These are phyloP conservation scores for Pseudocercospora crystallina DNA, from an alignment of 2,329 filamentous ascomycete species.

Conservation along the genomic window DNA sequence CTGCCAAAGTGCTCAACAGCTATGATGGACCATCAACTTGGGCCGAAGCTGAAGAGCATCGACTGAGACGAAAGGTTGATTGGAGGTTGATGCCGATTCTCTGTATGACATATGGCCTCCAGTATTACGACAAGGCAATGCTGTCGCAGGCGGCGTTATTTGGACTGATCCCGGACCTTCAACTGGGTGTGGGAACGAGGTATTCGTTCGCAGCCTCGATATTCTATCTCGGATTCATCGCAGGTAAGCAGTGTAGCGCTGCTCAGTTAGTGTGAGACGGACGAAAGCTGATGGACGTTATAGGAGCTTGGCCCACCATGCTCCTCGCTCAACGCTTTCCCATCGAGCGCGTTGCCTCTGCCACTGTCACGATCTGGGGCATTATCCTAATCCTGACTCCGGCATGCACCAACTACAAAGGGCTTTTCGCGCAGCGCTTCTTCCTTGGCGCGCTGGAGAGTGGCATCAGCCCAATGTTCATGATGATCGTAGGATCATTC, in stretches of 20 bases:
- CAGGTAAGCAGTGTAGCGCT: slow-evolving; percentile 31
- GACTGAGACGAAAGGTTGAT: slow-evolving; percentile 45
- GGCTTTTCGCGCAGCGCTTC: slow-evolving; percentile 52
- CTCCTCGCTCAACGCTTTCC: slow-evolving; percentile 48
- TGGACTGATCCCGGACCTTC: slow-evolving; percentile 43
- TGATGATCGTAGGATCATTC: slow-evolving; percentile 19
- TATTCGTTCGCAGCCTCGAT: slow-evolving; percentile 49
- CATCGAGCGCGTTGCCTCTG: slow-evolving; percentile 47
- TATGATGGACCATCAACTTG: slow-evolving; percentile 33
- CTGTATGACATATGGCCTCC: slow-evolving; percentile 48
- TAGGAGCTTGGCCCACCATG: slow-evolving; percentile 44
- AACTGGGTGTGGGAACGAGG: slow-evolving; percentile 41
- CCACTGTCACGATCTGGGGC: slow-evolving; percentile 40
- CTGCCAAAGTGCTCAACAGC: slow-evolving; percentile 13
- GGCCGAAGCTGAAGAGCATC: slow-evolving; percentile 46
- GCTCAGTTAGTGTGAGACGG: background rate
- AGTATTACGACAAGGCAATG: slow-evolving; percentile 56
- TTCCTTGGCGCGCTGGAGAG: slow-evolving; percentile 58
- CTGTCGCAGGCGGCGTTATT: slow-evolving; percentile 53
- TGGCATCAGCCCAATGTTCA: slow-evolving; percentile 35
- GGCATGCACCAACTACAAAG: slow-evolving; percentile 40
- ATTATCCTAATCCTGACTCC: slow-evolving; percentile 39
- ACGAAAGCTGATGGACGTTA: background rate
- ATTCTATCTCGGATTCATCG: slow-evolving; percentile 53
- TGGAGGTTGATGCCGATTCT: slow-evolving; percentile 48